A percentile compares a stretch with the other conserved stretches of the same genome.
phyloP scores from a whole-genome alignment of 495 filamentous ascomycete species.

The Penicillium crystallinum region DNA sequence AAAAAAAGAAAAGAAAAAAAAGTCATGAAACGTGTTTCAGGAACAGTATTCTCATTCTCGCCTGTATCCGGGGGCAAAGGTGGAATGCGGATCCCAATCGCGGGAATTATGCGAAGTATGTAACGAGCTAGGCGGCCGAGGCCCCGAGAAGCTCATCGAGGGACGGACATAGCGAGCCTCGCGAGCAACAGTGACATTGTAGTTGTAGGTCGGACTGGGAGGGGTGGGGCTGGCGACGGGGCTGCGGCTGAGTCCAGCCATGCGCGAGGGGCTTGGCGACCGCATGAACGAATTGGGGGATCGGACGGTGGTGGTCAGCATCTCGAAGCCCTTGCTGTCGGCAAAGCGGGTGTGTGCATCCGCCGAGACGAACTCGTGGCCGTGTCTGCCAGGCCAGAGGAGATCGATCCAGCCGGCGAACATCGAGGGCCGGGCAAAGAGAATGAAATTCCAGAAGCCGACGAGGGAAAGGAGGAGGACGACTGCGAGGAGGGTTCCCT shows the following conservation, averaged over 20 bases:
- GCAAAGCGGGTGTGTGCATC: constrained; percentile 65
- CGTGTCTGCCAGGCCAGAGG: constrained; percentile 42
- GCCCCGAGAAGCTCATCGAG: constrained; percentile 55
- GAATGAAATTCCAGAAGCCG: constrained; percentile 76
- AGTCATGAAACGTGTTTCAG: constrained; percentile 1
- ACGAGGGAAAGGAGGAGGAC: constrained; percentile 77
- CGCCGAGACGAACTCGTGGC: constrained; percentile 76
- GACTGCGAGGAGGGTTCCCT: constrained; percentile 75
- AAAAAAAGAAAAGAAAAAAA: neutral
- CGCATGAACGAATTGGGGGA: constrained; percentile 41
- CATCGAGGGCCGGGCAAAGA: constrained; percentile 79
- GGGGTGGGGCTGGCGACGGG: constrained; percentile 6
- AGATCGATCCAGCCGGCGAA: constrained; percentile 76
- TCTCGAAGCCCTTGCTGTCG: constrained; percentile 73
- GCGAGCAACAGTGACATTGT: constrained; percentile 37
- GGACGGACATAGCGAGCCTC: constrained; percentile 53
- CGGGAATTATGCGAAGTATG: constrained; percentile 16
- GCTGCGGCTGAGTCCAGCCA: constrained; percentile 15
- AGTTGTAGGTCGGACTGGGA: constrained; percentile 29
- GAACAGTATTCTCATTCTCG: neutral
- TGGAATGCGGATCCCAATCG: constrained; percentile 38
- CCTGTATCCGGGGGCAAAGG: constrained; percentile 29
- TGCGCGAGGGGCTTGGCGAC: constrained; percentile 34
- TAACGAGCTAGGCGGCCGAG: constrained; percentile 44
- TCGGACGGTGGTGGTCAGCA: constrained; percentile 53